A percentile compares a stretch with the other conserved stretches of the same genome.
These are phyloP conservation scores for Blastobotrys muscicola DNA, from an alignment of 805 yeast species.

Conservation along the genomic window DNA sequence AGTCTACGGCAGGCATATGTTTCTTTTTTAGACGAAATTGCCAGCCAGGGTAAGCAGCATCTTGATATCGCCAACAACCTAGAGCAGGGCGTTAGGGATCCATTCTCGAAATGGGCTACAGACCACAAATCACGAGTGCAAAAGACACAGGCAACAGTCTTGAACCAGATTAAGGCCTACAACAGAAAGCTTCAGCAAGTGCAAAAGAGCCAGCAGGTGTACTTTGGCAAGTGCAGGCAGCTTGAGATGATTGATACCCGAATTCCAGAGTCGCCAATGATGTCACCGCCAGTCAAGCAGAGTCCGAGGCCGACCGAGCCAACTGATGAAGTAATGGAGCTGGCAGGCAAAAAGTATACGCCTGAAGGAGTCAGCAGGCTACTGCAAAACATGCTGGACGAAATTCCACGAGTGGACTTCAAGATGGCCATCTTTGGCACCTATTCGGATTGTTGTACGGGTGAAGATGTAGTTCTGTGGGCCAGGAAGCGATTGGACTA, in stretches of 20 bases:
- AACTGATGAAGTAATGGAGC: conserved; percentile 1
- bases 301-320: background rate
- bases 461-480: conserved; percentile 52
- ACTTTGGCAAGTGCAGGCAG: conserved; percentile 61
- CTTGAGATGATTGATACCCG: conserved; percentile 40
- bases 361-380: conserved; percentile 33
- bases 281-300: background rate
- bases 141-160: conserved; percentile 43
- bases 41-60: conserved; percentile 46
- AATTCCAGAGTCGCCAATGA: background rate
- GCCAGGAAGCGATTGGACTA: conserved; percentile 42
- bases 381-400: conserved; percentile 32
- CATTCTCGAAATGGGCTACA: conserved; percentile 59
- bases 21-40: conserved; percentile 42
- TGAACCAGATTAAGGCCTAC: conserved; percentile 40
- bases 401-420: conserved; percentile 44
- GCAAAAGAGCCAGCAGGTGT: conserved; percentile 42
- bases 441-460: conserved; percentile 51
- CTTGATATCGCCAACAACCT: conserved; percentile 50
- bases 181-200: conserved; percentile 37
- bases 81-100: conserved; percentile 46
- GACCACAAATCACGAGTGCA: conserved; percentile 58
- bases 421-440: conserved; percentile 63
- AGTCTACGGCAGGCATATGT: conserved; percentile 48
- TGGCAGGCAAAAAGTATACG: conserved; percentile 28